Conservation (phyloP, 257 asterid genomes). For the Lycium barbarum region DNA sequence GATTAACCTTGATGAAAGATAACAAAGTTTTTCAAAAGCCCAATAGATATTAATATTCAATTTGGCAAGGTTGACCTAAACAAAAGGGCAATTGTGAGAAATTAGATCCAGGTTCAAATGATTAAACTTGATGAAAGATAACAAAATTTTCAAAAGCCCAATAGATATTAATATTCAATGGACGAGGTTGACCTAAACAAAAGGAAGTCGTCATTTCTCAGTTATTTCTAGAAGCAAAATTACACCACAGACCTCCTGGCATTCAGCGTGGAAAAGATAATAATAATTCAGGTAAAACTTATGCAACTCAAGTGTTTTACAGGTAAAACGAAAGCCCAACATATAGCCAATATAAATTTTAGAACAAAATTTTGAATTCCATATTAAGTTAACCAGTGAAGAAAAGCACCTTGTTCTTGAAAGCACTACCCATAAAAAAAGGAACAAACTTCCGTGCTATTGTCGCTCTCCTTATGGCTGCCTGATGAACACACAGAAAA, state of each 20-base stretch:
- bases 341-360: slow-evolving; percentile 13
- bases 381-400: slow-evolving; percentile 28
- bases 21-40: not conserved
- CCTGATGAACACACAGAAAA: slow-evolving; percentile 52
- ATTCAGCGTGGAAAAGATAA: not conserved
- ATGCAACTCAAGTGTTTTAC: not conserved
- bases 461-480: slow-evolving; percentile 94
- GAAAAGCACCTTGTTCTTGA: slow-evolving; percentile 84
- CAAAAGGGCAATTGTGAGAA: not conserved
- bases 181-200: not conserved
- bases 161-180: not conserved
- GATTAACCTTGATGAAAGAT: not conserved
- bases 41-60: not conserved
- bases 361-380: not conserved
- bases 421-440: slow-evolving; percentile 99
- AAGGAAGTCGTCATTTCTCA: not conserved
- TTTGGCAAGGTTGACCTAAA: not conserved
- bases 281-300: not conserved
- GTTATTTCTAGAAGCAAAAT: not conserved
- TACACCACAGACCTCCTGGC: slow-evolving; percentile 5
- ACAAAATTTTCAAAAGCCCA: not conserved
- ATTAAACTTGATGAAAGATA: not conserved
- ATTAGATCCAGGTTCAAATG: not conserved
- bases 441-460: slow-evolving; percentile 88
- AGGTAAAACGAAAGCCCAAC: not conserved